Evolutionary conservation across 2,329 filamentous ascomycete genomes (phyloP).

Genomic region (Cordyceps fumosorosea): DNA sequence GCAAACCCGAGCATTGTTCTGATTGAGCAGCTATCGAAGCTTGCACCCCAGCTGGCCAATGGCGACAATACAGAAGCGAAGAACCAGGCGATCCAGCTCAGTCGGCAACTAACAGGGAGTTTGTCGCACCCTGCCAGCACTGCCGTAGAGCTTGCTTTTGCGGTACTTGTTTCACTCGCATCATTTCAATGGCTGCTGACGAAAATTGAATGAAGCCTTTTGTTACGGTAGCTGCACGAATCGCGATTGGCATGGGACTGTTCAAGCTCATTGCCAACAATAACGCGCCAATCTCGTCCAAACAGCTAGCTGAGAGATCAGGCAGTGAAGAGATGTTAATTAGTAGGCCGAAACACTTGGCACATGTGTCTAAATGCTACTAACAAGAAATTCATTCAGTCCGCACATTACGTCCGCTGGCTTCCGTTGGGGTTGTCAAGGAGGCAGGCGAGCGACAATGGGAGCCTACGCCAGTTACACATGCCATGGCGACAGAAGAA

Average conservation of each 20-base stretch:
- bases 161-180: too few relatives aligned
- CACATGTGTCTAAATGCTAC: too few relatives aligned
- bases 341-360: not conserved
- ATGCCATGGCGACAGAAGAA: slow-evolving; percentile 6
- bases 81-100: not conserved
- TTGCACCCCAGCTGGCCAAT: not conserved
- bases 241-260: slow-evolving; percentile 4
- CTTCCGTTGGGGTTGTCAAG: not conserved
- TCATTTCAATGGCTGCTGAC: not conserved
- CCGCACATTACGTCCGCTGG: not conserved
- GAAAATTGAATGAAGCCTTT: not conserved
- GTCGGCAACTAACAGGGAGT: not conserved
- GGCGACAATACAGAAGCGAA: not conserved
- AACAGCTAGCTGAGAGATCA: slow-evolving; percentile 2
- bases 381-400: not conserved
- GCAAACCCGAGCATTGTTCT: not conserved
- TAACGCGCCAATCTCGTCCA: not conserved
- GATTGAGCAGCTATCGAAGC: not conserved
- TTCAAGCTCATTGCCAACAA: slow-evolving; percentile 7
- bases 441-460: slow-evolving; percentile 1
- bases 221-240: slow-evolving; percentile 2
- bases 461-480: slow-evolving; percentile 4
- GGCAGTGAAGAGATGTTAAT: slow-evolving; percentile 8
- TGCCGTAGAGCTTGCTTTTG: not conserved
- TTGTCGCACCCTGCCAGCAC: not conserved